Evolutionary conservation across 169 alveolate species (phyloP), one percentile per base, ranked within the genome.

Genomic region (Eimeria tenella): DNA sequence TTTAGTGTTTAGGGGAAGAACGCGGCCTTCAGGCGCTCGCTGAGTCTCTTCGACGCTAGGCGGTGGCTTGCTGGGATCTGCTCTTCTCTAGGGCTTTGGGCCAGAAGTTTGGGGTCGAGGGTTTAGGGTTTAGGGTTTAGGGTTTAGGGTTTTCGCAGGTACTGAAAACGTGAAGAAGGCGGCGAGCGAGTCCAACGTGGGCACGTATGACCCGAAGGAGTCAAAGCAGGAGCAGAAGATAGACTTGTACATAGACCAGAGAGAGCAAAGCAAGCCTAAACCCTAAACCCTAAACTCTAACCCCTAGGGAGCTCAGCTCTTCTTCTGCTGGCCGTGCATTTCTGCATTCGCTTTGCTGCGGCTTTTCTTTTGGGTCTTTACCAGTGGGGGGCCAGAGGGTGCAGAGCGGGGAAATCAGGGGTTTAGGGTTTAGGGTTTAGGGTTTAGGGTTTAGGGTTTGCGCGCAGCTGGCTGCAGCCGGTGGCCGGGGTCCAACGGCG

Each of bases 221-320:
- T 56, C 81, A 25, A 62, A 77, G 49, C 93, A 95, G 77, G 97
- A 97, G 83, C 99, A 98, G 95, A 98, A 98, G 90, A 98, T 99
- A 75, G 99, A 99, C 94, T 93, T 98, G 23, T 99, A 99, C 96
- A 96, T 98, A 19, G 99, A 99, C 93, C 99, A 98, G 94, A 94
- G 99, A 31, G 98, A 97, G 83, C 97, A 97, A 94, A 83, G 94
- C 58, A 58, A 19, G 75, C 58, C 81, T 31, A 4, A n/a, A 81
- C 49, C 31, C 97, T 17, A 63, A 86, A 50, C 95, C 49, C 31
- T n/a, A 68, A n/a, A 68, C 77, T 5, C 77, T 58, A 58, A 31
- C 42, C 42, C 2, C 42, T 31, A 31, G 42, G 42, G 42, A 31
- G 42, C 2, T 31, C 42, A 31, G 42, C 42, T 31, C 42, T 31